Conservation (phyloP, 176 grass and related monocot species). For the Areca catechu region DNA sequence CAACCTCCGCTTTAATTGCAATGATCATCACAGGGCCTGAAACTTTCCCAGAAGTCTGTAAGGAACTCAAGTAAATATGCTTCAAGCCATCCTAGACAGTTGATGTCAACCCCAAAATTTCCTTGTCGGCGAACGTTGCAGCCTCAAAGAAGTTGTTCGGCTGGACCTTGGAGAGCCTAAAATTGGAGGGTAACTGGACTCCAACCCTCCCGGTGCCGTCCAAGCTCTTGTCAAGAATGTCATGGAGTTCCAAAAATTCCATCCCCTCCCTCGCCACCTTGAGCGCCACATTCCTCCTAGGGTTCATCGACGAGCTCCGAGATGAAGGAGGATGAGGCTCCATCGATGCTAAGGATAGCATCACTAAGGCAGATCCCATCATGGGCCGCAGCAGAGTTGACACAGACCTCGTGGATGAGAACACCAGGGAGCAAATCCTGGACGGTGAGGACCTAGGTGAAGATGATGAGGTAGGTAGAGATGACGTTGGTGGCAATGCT, state of each 20-base stretch:
- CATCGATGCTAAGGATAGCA: slow-evolving; percentile 49
- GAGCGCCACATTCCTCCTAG: slow-evolving; percentile 46
- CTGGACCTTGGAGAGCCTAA: slow-evolving; percentile 35
- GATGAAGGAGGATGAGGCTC: slow-evolving; percentile 43
- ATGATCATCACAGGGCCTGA: slow-evolving; percentile 85
- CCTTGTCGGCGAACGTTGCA: slow-evolving; percentile 39
- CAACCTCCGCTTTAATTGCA: slow-evolving; percentile 58
- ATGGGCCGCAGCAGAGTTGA: slow-evolving; percentile 52
- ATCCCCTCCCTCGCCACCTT: slow-evolving; percentile 22
- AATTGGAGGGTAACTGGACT: slow-evolving; percentile 72
- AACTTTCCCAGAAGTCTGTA: slow-evolving; percentile 62
- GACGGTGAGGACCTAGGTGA: too few relatives aligned
- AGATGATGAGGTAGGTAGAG: too few relatives aligned
- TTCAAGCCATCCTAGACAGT: slow-evolving; percentile 64
- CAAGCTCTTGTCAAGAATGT: slow-evolving; percentile 57
- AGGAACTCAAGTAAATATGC: slow-evolving; percentile 79
- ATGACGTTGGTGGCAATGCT: too few relatives aligned
- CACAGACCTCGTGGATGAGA: slow-evolving; percentile 65
- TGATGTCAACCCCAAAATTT: slow-evolving; percentile 40
- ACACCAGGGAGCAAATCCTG: slow-evolving; percentile 55
- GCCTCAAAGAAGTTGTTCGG: slow-evolving; percentile 43
- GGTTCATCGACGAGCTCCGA: slow-evolving; percentile 51
- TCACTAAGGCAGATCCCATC: slow-evolving; percentile 57
- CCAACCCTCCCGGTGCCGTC: slow-evolving; percentile 70
- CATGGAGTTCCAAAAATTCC: slow-evolving; percentile 31